Conservation (phyloP, 2,329 filamentous ascomycete genomes). For the Sarocladium brachiariae region DNA sequence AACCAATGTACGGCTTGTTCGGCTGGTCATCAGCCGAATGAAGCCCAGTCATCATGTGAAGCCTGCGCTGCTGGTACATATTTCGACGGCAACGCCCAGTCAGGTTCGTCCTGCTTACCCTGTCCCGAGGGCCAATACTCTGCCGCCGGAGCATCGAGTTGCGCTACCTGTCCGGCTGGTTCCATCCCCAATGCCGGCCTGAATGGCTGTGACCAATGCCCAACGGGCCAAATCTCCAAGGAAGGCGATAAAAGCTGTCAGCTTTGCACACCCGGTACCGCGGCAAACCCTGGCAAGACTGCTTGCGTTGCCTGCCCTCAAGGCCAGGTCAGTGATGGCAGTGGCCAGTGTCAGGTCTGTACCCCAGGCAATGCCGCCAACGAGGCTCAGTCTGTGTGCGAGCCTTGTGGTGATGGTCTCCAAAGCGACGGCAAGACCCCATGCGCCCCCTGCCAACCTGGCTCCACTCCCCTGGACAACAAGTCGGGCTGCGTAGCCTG, state of each 20-base stretch:
- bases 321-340: background rate
- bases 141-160: background rate
- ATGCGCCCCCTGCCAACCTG: background rate
- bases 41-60: background rate
- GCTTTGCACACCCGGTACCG: background rate
- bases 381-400: background rate
- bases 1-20: background rate
- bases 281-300: background rate
- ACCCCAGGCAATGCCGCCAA: background rate
- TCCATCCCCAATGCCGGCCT: background rate
- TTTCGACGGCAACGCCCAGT: background rate
- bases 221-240: background rate
- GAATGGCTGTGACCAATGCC: background rate
- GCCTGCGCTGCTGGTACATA: background rate
- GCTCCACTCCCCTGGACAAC: background rate
- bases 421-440: background rate
- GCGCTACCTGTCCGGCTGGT: background rate
- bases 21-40: background rate
- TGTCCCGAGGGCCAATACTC: background rate
- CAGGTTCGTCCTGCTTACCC: background rate
- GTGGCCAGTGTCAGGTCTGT: background rate
- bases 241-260: background rate
- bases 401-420: background rate
- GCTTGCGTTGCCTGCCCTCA: background rate
- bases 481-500: background rate